These are phyloP conservation scores for Punica granatum DNA, from an alignment of 345 rosid species.

Conservation along the genomic window DNA sequence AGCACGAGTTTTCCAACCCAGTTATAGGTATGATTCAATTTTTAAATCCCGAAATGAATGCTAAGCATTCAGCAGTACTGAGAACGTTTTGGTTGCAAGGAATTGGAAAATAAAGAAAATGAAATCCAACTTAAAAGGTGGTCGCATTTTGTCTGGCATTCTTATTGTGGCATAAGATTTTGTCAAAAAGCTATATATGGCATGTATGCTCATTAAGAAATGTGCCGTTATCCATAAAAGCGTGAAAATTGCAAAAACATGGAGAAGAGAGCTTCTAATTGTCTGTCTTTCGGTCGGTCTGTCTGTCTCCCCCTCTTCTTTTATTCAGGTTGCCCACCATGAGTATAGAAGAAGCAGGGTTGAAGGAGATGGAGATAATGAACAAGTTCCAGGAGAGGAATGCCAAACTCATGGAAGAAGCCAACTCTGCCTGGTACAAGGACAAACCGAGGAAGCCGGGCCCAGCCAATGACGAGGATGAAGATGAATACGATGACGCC, in stretches of 20 bases:
- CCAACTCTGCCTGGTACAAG: conserved; percentile 78
- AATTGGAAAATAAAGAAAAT: background rate
- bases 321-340: conserved; percentile 81
- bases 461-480: conserved; percentile 37
- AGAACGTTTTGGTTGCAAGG: background rate
- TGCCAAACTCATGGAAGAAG: conserved; percentile 76
- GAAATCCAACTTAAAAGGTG: too few species aligned
- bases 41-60: background rate
- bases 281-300: background rate
- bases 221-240: background rate
- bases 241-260: background rate
- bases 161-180: background rate
- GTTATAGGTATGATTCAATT: conserved; percentile 42
- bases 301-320: too few species aligned
- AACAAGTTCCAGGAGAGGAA: conserved; percentile 86
- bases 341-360: conserved; percentile 98
- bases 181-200: background rate
- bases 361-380: conserved; percentile 91
- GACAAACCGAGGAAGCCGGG: conserved; percentile 34
- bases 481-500: conserved; percentile 57
- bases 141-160: too few species aligned
- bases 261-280: background rate
- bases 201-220: too few species aligned
- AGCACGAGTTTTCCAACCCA: conserved; percentile 86
- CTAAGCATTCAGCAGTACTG: background rate